Evolutionary conservation across 805 yeast species (phyloP), one percentile per base, ranked within the genome.

Genomic region (Schwanniomyces occidentalis): DNA sequence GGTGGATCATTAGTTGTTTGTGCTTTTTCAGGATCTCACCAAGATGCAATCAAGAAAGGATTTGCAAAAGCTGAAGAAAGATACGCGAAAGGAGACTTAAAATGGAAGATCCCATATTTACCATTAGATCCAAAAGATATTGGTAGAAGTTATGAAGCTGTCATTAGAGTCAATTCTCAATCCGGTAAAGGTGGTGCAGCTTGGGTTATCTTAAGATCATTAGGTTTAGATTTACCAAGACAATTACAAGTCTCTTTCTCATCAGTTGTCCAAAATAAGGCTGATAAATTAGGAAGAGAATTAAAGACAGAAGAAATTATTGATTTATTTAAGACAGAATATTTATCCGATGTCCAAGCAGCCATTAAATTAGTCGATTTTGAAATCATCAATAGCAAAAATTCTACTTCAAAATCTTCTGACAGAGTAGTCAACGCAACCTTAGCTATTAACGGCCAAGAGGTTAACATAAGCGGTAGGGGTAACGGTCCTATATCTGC

Each of bases 141-240:
- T 48, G 91, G 91, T 37, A 73, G 88, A 69, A 82, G 74, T 48
- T 83, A 83, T 58, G 91, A 83, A 65, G 90, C 89, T 35, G 85
- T 83, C 39, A 83, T 83, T 54, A 73, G 91, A 69, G 90, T 83
- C 51, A 83, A 83, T 65, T 83, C 91, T 15, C 91, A 83, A 65
- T 80, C 87, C n/a, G 91, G 91, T 60, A 83, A 83, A 61, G 91
- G 91, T 55, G 91, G 91, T 61, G 87, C 90, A 29, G 87, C 90
- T 15, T 83, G 91, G 91, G 78, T 83, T 37, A 72, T 83, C 43
- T 73, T 81, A 52, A 73, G 85, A 63, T 68, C 84, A 20, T 63
- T 82, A 48, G 89, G 86, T 42, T 66, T 83, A 47, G 91, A 83
- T 53, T 65, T 83, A 44, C 91, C 91, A 56, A 75, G 88, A 66